Evolutionary conservation across 768 basidiomycete species (phyloP).

Genomic region (Boletus bicolor): DNA sequence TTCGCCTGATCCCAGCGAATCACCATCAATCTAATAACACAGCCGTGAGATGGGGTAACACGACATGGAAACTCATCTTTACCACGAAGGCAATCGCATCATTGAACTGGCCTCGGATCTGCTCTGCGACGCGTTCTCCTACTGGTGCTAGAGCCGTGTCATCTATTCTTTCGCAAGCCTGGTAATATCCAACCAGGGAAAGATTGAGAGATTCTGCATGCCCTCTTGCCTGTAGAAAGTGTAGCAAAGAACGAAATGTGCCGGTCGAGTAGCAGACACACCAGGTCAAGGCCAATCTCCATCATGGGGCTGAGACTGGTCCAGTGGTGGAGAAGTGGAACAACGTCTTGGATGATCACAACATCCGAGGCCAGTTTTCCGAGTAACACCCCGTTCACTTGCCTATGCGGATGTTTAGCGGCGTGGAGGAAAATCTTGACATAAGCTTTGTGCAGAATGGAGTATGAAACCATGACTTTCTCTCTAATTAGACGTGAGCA

Average conservation of each 20-base stretch:
- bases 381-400: conserved; percentile 77
- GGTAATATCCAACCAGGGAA: conserved; percentile 70
- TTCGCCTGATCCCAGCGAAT: conserved; percentile 48
- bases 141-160: conserved; percentile 61
- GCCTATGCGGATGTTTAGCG: conserved; percentile 71
- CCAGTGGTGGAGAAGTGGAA: conserved; percentile 85
- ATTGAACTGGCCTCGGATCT: conserved; percentile 50
- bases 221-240: conserved; percentile 46
- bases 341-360: conserved; percentile 57
- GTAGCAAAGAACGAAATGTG: neutral
- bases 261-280: conserved; percentile 32
- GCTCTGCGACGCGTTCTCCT: conserved; percentile 59
- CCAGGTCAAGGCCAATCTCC: conserved; percentile 79
- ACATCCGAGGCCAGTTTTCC: conserved; percentile 42
- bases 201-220: conserved; percentile 54
- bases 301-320: conserved; percentile 81
- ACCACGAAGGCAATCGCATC: conserved; percentile 73
- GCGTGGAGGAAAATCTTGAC: conserved; percentile 75
- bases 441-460: conserved; percentile 60
- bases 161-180: conserved; percentile 63
- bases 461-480: conserved; percentile 40
- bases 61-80: conserved; percentile 22
- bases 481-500: neutral
- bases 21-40: conserved; percentile 53
- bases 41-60: conserved; percentile 5